Conservation (phyloP, 768 basidiomycete genomes). For the Tephrocybe sp. region DNA sequence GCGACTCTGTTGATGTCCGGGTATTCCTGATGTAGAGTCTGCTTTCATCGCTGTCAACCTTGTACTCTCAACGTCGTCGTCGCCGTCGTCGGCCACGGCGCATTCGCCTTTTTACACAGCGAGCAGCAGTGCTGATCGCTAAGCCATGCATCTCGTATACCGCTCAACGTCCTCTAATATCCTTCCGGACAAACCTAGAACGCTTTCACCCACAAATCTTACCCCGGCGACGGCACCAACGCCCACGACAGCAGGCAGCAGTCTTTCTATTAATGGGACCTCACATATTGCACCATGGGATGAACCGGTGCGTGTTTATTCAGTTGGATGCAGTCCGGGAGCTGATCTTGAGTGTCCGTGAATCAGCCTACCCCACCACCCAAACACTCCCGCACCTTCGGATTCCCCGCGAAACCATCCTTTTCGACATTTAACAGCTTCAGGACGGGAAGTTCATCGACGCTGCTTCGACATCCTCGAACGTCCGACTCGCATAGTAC, state of each 20-base stretch:
- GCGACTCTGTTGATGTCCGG: conserved; percentile 5
- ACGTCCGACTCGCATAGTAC: conserved; percentile 36
- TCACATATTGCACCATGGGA: conserved; percentile 17
- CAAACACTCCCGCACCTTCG: conserved; percentile 37
- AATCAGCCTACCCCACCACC: conserved; percentile 44
- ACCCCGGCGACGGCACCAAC: conserved; percentile 9
- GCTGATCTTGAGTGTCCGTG: background rate
- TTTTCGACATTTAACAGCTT: conserved; percentile 27
- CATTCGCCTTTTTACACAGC: background rate
- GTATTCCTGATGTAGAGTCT: conserved; percentile 1
- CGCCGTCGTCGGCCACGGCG: conserved; percentile 11
- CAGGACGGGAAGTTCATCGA: conserved; percentile 31
- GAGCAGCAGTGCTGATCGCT: conserved; percentile 6
- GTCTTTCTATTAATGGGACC: conserved; percentile 3
- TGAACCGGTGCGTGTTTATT: conserved; percentile 19
- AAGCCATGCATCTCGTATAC: conserved; percentile 15
- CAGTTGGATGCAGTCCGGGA: background rate
- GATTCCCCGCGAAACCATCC: conserved; percentile 39
- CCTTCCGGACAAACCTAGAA: conserved; percentile 7
- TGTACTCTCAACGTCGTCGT: conserved; percentile 9
- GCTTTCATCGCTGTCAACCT: conserved; percentile 14
- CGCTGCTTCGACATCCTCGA: conserved; percentile 31
- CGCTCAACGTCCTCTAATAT: conserved; percentile 7
- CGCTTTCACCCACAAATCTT: conserved; percentile 4
- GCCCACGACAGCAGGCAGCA: background rate